A percentile compares a stretch with the other conserved stretches of the same genome.
phyloP scores from a whole-genome alignment of 83 land plant genomes.

The Larix sibirica region DNA sequence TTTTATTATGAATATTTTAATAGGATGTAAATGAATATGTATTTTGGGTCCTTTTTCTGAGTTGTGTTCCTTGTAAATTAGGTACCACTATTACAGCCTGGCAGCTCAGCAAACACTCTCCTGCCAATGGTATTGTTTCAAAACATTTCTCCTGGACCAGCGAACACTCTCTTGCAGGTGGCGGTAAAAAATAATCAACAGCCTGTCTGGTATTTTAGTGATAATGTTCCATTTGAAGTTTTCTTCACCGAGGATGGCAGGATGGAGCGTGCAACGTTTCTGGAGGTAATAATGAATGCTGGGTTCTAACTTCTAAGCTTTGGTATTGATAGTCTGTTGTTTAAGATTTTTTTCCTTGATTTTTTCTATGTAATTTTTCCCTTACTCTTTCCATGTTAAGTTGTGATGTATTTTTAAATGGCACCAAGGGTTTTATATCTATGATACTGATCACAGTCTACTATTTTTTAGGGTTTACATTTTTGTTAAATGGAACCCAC shows the following conservation, averaged over 20 bases:
- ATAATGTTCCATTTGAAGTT: slow-evolving; percentile 75
- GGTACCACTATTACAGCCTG: slow-evolving; percentile 89
- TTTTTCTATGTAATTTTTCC: neutral
- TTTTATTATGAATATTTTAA: neutral
- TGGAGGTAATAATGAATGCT: slow-evolving; percentile 73
- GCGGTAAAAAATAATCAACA: slow-evolving; percentile 98
- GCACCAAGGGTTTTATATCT: too few species aligned
- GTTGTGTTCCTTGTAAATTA: slow-evolving; percentile 16
- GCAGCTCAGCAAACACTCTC: slow-evolving; percentile 66
- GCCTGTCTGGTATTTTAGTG: slow-evolving; percentile 99
- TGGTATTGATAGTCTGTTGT: neutral
- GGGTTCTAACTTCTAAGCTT: neutral
- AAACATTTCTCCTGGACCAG: slow-evolving; percentile 86
- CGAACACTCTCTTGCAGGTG: slow-evolving; percentile 85
- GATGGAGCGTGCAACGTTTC: slow-evolving; percentile 88
- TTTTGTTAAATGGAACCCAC: too few species aligned
- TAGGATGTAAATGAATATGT: neutral
- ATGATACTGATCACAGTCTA: too few species aligned
- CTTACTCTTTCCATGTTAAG: too few species aligned
- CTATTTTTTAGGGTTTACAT: too few species aligned
- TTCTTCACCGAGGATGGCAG: slow-evolving; percentile 91
- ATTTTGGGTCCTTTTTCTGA: neutral
- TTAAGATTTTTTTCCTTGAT: neutral
- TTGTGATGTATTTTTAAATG: too few species aligned
- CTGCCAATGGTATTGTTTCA: slow-evolving; percentile 93